Evolutionary conservation across 768 basidiomycete genomes (phyloP).

Genomic region (Polyporus arcularius): DNA sequence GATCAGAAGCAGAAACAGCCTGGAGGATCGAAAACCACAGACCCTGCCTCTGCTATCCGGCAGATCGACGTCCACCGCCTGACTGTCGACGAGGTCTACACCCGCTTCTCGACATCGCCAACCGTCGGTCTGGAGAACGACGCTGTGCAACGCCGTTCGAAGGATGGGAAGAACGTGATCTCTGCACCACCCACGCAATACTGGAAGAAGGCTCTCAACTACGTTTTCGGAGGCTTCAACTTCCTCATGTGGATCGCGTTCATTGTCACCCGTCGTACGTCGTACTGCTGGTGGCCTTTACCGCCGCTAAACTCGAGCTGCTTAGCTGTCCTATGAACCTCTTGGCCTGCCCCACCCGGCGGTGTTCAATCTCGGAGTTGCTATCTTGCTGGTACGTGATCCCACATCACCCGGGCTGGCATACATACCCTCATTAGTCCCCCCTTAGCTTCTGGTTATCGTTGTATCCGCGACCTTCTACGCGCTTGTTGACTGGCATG

Average conservation of each 20-base stretch:
- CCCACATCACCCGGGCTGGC: slow-evolving; percentile 48
- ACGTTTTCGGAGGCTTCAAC: slow-evolving; percentile 61
- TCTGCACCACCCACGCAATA: slow-evolving; percentile 48
- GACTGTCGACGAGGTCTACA: slow-evolving; percentile 41
- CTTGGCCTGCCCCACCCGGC: slow-evolving; percentile 56
- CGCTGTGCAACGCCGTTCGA: slow-evolving; percentile 32
- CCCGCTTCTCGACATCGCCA: slow-evolving; percentile 45
- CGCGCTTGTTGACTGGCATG: slow-evolving; percentile 56
- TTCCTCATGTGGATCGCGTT: slow-evolving; percentile 57
- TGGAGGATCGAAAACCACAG: slow-evolving; percentile 19
- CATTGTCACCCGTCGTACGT: slow-evolving; percentile 46
- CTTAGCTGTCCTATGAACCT: slow-evolving; percentile 52
- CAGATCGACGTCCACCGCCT: slow-evolving; percentile 52
- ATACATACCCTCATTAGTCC: slow-evolving; percentile 18
- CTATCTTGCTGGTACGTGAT: slow-evolving; percentile 50
- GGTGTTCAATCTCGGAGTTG: slow-evolving; percentile 60
- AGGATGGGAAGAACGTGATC: slow-evolving; percentile 44
- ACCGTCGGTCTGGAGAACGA: slow-evolving; percentile 48
- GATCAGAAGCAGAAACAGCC: slow-evolving; percentile 15
- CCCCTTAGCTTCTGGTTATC: slow-evolving; percentile 41
- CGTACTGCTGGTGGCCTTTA: not conserved
- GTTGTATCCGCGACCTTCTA: slow-evolving; percentile 47
- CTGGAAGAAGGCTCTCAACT: slow-evolving; percentile 52
- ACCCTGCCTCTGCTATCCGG: slow-evolving; percentile 42
- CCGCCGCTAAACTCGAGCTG: not conserved